Evolutionary conservation across 2,329 filamentous ascomycete genomes (phyloP).

Genomic region (Hypoxylon sp.): DNA sequence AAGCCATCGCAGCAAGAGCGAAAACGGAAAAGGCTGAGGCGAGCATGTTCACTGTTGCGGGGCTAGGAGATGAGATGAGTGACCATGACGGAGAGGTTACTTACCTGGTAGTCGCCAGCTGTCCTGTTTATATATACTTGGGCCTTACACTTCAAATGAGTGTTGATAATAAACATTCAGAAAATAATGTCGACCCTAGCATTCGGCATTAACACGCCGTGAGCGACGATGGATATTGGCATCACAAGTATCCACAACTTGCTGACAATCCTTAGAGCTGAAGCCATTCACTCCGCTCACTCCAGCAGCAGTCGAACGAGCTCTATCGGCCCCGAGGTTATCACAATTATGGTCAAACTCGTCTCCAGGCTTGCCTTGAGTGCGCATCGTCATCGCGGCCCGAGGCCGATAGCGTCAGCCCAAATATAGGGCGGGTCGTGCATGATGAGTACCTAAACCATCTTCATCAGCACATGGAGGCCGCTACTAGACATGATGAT

Average conservation of each 20-base stretch:
- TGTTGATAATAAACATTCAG: background rate
- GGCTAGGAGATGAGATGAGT: background rate
- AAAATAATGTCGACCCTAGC: background rate
- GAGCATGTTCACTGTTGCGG: slow-evolving; percentile 26
- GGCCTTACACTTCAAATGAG: background rate
- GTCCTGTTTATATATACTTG: slow-evolving; percentile 20
- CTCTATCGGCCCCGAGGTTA: slow-evolving; percentile 8
- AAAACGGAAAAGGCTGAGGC: slow-evolving; percentile 18
- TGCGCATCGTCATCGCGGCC: background rate
- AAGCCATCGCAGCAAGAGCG: slow-evolving; percentile 17
- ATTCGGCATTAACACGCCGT: slow-evolving; percentile 5
- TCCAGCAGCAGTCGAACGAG: background rate
- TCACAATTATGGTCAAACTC: slow-evolving; percentile 7
- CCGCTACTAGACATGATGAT: background rate
- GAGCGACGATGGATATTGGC: slow-evolving; percentile 10
- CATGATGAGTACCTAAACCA: slow-evolving; percentile 20
- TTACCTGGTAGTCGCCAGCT: slow-evolving; percentile 1
- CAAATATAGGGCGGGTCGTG: background rate
- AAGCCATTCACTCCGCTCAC: slow-evolving; percentile 9
- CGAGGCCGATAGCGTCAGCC: background rate
- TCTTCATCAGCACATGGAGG: background rate
- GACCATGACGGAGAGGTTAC: slow-evolving; percentile 10
- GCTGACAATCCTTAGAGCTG: slow-evolving; percentile 27
- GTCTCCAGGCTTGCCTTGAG: background rate
- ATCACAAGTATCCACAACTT: slow-evolving; percentile 20